These are phyloP conservation scores for Calendula officinalis DNA, from an alignment of 129 eudicot genomes.

Conservation along the genomic window DNA sequence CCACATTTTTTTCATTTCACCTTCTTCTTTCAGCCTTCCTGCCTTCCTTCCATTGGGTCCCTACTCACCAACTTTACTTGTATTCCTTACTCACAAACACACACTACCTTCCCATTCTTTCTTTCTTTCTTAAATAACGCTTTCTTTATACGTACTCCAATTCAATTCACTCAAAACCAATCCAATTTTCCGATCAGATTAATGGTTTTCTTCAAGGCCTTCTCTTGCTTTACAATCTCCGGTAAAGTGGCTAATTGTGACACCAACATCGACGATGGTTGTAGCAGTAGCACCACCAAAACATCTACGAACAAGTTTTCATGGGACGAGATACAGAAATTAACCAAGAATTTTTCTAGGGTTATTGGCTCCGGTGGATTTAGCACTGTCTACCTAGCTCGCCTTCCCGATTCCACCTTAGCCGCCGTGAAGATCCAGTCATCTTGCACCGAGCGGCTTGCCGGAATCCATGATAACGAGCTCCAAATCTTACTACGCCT, in stretches of 20 bases:
- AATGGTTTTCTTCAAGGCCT: slow-evolving; percentile 30
- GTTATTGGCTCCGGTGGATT: slow-evolving; percentile 77
- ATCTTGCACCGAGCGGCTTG: slow-evolving; percentile 48
- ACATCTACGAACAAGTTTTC: slow-evolving; percentile 21
- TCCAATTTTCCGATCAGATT: neutral
- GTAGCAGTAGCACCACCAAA: neutral
- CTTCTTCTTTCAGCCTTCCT: slow-evolving; percentile 5
- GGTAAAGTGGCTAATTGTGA: slow-evolving; percentile 23
- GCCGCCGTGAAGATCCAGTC: slow-evolving; percentile 62
- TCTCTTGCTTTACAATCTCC: slow-evolving; percentile 20
- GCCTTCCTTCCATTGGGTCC: slow-evolving; percentile 20
- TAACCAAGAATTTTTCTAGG: slow-evolving; percentile 35
- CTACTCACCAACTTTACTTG: slow-evolving; percentile 15
- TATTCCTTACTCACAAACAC: slow-evolving; percentile 7
- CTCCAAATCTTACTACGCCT: slow-evolving; percentile 44
- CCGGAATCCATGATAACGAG: slow-evolving; percentile 51
- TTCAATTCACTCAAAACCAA: neutral
- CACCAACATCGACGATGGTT: neutral
- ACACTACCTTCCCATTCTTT: neutral
- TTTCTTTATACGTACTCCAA: neutral
- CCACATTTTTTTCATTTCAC: neutral
- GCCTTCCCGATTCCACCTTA: slow-evolving; percentile 26
- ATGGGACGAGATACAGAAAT: slow-evolving; percentile 53
- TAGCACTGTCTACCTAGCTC: slow-evolving; percentile 71
- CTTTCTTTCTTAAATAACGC: neutral